A percentile compares a stretch with the other conserved stretches of the same genome.
These are phyloP conservation scores for Chaetomium globosum DNA, from an alignment of 2,329 filamentous ascomycete genomes.

Conservation along the genomic window DNA sequence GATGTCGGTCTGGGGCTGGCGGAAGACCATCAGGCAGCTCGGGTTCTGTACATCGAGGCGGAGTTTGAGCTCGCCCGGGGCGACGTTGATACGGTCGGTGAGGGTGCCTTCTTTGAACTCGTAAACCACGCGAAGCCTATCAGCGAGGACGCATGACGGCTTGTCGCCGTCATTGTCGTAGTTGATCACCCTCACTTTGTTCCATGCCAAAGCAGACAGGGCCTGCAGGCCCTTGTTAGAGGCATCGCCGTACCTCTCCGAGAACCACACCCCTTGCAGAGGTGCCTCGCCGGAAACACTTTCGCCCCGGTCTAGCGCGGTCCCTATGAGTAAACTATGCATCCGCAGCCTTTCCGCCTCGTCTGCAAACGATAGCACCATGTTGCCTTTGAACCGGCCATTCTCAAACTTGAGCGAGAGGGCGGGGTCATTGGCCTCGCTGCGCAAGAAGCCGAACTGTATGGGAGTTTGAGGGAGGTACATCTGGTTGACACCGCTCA, in stretches of 20 bases:
- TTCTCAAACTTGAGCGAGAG: constrained; percentile 72
- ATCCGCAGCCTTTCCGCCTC: constrained; percentile 70
- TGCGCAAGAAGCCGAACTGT: constrained; percentile 75
- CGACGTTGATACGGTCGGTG: constrained; percentile 81
- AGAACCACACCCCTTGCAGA: constrained; percentile 66
- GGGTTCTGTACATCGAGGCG: constrained; percentile 64
- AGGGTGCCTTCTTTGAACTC: constrained; percentile 76
- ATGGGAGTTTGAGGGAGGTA: constrained; percentile 68
- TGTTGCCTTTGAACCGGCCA: constrained; percentile 65
- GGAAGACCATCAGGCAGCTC: constrained; percentile 66
- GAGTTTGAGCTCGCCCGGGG: constrained; percentile 71
- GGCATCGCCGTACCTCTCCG: constrained; percentile 54
- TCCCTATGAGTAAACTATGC: constrained; percentile 73
- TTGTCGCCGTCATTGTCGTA: constrained; percentile 66
- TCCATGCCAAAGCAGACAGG: constrained; percentile 62
- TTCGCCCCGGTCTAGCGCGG: constrained; percentile 68
- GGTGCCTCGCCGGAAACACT: constrained; percentile 70
- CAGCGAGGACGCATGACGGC: constrained; percentile 69
- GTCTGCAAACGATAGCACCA: constrained; percentile 77
- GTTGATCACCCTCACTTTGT: constrained; percentile 72
- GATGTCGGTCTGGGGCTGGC: constrained; percentile 75
- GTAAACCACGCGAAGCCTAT: constrained; percentile 73
- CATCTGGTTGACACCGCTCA: constrained; percentile 74
- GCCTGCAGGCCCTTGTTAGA: constrained; percentile 50
- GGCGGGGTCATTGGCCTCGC: constrained; percentile 69